Evolutionary conservation across 345 rosid species (phyloP), one percentile per base, ranked within the genome.

Genomic region (Laguncularia racemosa): DNA sequence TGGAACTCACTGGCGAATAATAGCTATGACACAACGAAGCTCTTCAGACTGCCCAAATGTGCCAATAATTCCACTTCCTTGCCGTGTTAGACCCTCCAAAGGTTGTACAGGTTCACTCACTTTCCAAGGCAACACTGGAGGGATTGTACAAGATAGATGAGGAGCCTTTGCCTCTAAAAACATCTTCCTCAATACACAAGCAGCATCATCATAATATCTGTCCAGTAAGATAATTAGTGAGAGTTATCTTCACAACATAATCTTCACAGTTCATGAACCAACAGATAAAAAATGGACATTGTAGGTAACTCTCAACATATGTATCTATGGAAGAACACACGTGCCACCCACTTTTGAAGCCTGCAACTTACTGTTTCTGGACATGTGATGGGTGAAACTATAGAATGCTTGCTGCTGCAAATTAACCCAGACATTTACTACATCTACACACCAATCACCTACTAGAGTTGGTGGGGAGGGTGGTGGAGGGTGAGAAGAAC

Each of bases 161-260:
- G 99, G 99, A 81, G 99, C 97, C 82, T 88, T 95, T 51, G 95
- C 99, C 69, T 95, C 99, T 76, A 95, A 65, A 73, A 88, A 88
- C 89, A 95, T 79, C 82, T 95, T 90, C 73, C 97, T 76, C 68
- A 95, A 57, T 57, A 90, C 91, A 76, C 97, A 95, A 53, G 99
- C 99, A 65, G 95, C 91, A 69, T 95, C 99, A 71, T 95, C 99
- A 67, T 88, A 95, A 63, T 95, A 95, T 73, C 99, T 93, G 50
- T 64, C 51, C 52, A 51, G 57, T 13, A 60, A 43, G 44, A 40
- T 6, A 18, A 20, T 20, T 10, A 46, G n/a, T 21, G 49, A 58
- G 13, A 48, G 20, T 17, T 57, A 48, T 43, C 11, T 46, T 16
- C n/a, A 20, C 45, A 57, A 46, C 18, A 16, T 3, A 45, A 57